Conservation (phyloP, 495 filamentous ascomycete genomes). For the Friedmanniomyces endolithicus region DNA sequence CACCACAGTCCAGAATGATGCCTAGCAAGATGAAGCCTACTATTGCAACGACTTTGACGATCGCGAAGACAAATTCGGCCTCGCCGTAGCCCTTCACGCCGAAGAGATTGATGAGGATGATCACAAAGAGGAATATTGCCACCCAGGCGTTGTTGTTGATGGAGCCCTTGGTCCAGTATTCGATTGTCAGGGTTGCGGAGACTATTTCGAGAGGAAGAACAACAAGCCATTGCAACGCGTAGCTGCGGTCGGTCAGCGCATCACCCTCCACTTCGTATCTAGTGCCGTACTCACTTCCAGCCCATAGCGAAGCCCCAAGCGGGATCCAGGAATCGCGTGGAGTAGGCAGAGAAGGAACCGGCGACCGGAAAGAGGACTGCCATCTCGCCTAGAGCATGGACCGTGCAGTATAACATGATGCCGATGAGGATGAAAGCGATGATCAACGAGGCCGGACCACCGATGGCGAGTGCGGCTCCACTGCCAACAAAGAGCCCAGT, state of each 20-base stretch:
- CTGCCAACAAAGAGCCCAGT: slow-evolving; percentile 24
- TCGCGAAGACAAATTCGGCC: slow-evolving; percentile 39
- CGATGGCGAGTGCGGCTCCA: slow-evolving; percentile 21
- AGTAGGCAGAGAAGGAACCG: slow-evolving; percentile 47
- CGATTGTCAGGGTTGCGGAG: slow-evolving; percentile 55
- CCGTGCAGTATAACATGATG: slow-evolving; percentile 40
- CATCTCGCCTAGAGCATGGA: slow-evolving; percentile 58
- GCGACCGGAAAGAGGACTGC: slow-evolving; percentile 59
- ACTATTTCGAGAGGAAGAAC: slow-evolving; percentile 84
- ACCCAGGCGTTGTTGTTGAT: slow-evolving; percentile 39
- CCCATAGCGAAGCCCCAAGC: slow-evolving; percentile 46
- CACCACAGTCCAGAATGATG: slow-evolving; percentile 25
- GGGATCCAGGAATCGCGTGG: slow-evolving; percentile 44
- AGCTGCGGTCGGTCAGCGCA: slow-evolving; percentile 39
- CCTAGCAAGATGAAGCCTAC: slow-evolving; percentile 36
- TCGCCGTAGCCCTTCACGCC: slow-evolving; percentile 44
- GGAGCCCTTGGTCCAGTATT: slow-evolving; percentile 42
- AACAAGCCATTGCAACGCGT: slow-evolving; percentile 81
- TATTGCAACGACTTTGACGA: slow-evolving; percentile 39
- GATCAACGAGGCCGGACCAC: slow-evolving; percentile 31
- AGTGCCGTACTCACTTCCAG: slow-evolving; percentile 39
- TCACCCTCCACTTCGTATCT: slow-evolving; percentile 25
- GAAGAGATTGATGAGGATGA: slow-evolving; percentile 36
- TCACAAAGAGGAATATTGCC: slow-evolving; percentile 34
- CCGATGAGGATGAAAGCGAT: slow-evolving; percentile 41